phyloP scores from a whole-genome alignment of 225 moss, liverwort and hornwort genomes.

The Antitrichia curtipendula region DNA sequence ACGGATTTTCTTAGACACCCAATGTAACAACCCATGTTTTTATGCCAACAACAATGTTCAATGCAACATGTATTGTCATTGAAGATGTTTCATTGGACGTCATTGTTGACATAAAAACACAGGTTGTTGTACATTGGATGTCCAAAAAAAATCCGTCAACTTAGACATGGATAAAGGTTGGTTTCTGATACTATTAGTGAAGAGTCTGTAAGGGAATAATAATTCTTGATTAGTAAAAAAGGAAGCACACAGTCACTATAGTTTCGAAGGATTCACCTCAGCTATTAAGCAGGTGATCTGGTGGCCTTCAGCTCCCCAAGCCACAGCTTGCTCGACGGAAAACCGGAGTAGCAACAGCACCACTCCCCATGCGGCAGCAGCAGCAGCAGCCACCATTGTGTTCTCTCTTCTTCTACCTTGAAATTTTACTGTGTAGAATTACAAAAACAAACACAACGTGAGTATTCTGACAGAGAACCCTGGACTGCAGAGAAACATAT shows the following conservation, averaged over 20 bases:
- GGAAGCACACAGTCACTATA: no score
- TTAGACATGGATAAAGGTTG: no score
- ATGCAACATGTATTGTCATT: no score
- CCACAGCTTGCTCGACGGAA: neutral
- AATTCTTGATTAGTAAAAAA: neutral
- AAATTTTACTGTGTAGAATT: neutral
- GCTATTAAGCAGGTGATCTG: constrained; percentile 40
- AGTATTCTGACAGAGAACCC: neutral
- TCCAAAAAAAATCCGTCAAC: no score
- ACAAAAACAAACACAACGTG: neutral
- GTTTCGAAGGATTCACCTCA: constrained; percentile 11
- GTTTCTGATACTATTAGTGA: no score
- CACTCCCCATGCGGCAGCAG: neutral
- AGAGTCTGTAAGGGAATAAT: neutral
- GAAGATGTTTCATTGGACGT: no score
- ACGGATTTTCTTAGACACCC: no score
- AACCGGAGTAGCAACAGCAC: neutral
- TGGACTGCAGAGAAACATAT: neutral
- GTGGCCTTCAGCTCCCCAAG: constrained; percentile 50
- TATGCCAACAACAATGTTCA: no score
- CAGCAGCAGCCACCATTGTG: neutral
- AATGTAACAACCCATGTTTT: no score
- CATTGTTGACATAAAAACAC: no score
- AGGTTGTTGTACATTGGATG: no score
- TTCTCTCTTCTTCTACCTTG: no score